Percentiles rank a stretch among this genome's conserved stretches.
phyloP scores from a whole-genome alignment of 108 stramenopile species.

The Cylindrotheca closterium region DNA sequence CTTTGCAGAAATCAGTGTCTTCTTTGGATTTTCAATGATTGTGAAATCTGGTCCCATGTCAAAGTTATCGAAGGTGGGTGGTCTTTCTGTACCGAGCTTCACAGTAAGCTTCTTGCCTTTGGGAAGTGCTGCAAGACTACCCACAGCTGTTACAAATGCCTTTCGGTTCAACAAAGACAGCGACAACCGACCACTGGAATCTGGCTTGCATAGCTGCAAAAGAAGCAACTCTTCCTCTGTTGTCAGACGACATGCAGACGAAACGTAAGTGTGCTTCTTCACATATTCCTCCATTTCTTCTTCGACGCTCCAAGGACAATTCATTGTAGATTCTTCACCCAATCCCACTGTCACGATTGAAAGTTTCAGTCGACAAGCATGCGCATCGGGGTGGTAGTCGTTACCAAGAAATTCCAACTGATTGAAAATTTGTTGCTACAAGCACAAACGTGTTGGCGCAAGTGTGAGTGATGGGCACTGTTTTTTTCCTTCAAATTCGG shows the following conservation, averaged over 20 bases:
- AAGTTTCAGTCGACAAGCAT: constrained; percentile 92
- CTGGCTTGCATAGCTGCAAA: constrained; percentile 78
- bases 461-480: too few relatives aligned
- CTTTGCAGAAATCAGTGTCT: constrained; percentile 81
- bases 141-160: constrained; percentile 86
- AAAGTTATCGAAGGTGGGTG: constrained; percentile 80
- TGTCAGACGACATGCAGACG: constrained; percentile 87
- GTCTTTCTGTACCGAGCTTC: constrained; percentile 77
- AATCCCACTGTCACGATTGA: constrained; percentile 87
- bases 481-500: too few relatives aligned
- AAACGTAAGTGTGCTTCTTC: constrained; percentile 84
- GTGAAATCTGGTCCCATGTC: constrained; percentile 79
- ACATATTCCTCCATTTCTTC: constrained; percentile 91
- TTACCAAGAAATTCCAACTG: constrained; percentile 92
- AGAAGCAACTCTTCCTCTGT: constrained; percentile 89
- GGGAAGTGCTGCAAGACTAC: constrained; percentile 72
- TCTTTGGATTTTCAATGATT: constrained; percentile 86
- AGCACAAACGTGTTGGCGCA: neutral
- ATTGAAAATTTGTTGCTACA: constrained; percentile 86
- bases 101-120: constrained; percentile 75
- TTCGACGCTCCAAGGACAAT: constrained; percentile 88
- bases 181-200: constrained; percentile 61
- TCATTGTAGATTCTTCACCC: constrained; percentile 85
- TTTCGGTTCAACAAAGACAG: constrained; percentile 76
- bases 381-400: constrained; percentile 96